Percentiles rank a stretch among this genome's conserved stretches.
phyloP scores from a whole-genome alignment of 2,329 filamentous ascomycete species.

The Cadophora gregata region DNA sequence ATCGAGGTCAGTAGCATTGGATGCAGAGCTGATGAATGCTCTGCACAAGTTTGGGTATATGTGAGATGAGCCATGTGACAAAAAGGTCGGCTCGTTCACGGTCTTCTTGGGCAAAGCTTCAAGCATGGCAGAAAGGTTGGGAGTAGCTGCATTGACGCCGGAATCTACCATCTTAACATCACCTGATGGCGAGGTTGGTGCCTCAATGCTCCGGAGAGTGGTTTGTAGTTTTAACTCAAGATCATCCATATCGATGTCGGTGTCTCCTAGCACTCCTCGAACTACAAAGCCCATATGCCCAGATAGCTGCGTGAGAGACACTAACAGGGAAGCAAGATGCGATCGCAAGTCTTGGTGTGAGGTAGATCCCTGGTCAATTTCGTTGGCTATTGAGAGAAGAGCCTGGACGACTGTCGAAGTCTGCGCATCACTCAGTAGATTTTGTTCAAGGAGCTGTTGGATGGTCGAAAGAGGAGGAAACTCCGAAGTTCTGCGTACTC shows the following conservation, averaged over 20 bases:
- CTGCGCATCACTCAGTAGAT: slow-evolving; percentile 67
- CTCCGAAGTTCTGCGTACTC: slow-evolving; percentile 65
- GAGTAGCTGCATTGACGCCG: slow-evolving; percentile 39
- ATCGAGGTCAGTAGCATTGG: slow-evolving; percentile 48
- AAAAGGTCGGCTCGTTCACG: slow-evolving; percentile 55
- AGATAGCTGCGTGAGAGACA: slow-evolving; percentile 65
- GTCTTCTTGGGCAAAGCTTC: slow-evolving; percentile 43
- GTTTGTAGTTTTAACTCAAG: slow-evolving; percentile 78
- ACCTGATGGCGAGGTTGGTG: slow-evolving; percentile 56
- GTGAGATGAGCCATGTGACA: slow-evolving; percentile 55
- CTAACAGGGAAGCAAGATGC: slow-evolving; percentile 69
- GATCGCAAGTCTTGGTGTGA: slow-evolving; percentile 62
- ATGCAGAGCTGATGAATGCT: slow-evolving; percentile 61
- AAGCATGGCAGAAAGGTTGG: slow-evolving; percentile 40
- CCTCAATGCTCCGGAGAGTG: slow-evolving; percentile 64
- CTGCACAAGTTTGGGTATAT: slow-evolving; percentile 65
- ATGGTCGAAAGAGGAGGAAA: slow-evolving; percentile 62
- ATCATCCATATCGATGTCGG: slow-evolving; percentile 74
- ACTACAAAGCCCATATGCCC: slow-evolving; percentile 68
- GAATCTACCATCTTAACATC: slow-evolving; percentile 58
- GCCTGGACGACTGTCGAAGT: slow-evolving; percentile 69
- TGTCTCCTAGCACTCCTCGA: slow-evolving; percentile 67
- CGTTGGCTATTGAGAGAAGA: slow-evolving; percentile 64
- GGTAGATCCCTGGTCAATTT: slow-evolving; percentile 61
- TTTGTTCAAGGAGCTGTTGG: slow-evolving; percentile 64